Base-by-base conservation (phyloP, 2,329 filamentous ascomycete species). In the Penicillium nordicum region DNA sequence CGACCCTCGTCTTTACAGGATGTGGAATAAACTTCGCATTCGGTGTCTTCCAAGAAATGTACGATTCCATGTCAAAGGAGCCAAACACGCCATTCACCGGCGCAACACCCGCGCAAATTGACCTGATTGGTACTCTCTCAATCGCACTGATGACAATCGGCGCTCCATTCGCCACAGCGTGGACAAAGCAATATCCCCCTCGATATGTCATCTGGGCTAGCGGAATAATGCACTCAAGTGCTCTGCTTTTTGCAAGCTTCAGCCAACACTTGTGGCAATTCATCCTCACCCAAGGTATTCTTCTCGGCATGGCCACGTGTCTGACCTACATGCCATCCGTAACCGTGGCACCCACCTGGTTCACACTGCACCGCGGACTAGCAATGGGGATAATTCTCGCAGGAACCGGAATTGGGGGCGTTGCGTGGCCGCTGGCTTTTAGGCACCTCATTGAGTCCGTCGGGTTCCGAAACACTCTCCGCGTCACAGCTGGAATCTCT, bases 31-130 rank as follows among this genome's bases (percentile, higher is more conserved):
- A 69, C 44, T 77, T 77, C 51, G 67, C 71, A 10, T 76, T 75
- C 40, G 74, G 74, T 32, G 70, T 77, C 37, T 76, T 74, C 44
- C 73, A 76, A 63, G 73, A 69, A 6, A 64, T 75, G 0, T 76
- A 75, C 37, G 72, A 75, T 46, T 63, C 66, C 4, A 64, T 75
- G 59, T 60, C 70, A 5, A 57, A 62, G 5, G 11, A 62, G 3
- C 57, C 63, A 2, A 56, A 58, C n/a, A 68, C 64, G 0, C 74
- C 74, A 0, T 77, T 77, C 52, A 67, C 67, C 1, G 65, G 67
- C 14, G 70, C 72, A n/a, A 67, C 66, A 2, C 63, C 75, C 0
- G 73, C 72, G 3, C 53, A 68, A 32, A 76, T 77, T 48, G 73
- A 73, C 53, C 62, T 76, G 7, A 75, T 76, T 34, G 74, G 74